A percentile compares a stretch with the other conserved stretches of the same genome.
These are phyloP conservation scores for Penicillium sp. DNA, from an alignment of 2,329 filamentous ascomycete species.

Conservation along the genomic window DNA sequence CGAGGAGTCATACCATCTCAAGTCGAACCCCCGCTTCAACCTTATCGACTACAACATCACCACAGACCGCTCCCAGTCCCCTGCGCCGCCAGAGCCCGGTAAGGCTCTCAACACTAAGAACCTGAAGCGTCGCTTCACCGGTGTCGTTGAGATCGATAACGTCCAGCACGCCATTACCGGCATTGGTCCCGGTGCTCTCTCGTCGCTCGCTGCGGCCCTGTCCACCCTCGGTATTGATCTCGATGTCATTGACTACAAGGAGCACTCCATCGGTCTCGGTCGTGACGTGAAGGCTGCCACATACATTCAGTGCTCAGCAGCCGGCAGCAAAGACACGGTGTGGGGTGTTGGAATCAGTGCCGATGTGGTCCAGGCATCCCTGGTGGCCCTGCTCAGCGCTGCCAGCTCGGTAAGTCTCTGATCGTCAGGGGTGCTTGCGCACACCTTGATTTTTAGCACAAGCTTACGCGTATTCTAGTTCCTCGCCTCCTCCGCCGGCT, in stretches of 20 bases:
- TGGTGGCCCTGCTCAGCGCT: conserved; percentile 78
- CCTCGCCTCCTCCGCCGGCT: conserved; percentile 63
- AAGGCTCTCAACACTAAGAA: conserved; percentile 73
- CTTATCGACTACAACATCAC: conserved; percentile 89
- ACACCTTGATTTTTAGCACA: neutral
- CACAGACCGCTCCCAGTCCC: conserved; percentile 72
- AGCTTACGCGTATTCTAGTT: conserved; percentile 51
- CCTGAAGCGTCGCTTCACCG: conserved; percentile 74
- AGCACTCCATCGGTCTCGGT: conserved; percentile 81
- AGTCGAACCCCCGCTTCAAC: conserved; percentile 74
- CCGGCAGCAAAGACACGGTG: conserved; percentile 54
- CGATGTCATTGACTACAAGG: conserved; percentile 92
- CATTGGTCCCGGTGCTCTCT: conserved; percentile 84
- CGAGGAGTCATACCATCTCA: conserved; percentile 78
- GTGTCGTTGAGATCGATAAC: conserved; percentile 76
- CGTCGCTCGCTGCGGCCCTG: conserved; percentile 77
- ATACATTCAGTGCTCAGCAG: conserved; percentile 80
- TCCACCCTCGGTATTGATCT: conserved; percentile 73
- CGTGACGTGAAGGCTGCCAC: conserved; percentile 86
- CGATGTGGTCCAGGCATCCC: conserved; percentile 83
- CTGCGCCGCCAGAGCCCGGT: conserved; percentile 61
- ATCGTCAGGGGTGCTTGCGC: neutral
- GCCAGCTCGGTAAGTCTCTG: conserved; percentile 68
- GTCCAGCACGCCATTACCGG: conserved; percentile 73
- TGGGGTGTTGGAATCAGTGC: conserved; percentile 62